A percentile compares a stretch with the other conserved stretches of the same genome.
Conservation (phyloP, 2,329 filamentous ascomycete genomes). For the Colletotrichum aenigma region DNA sequence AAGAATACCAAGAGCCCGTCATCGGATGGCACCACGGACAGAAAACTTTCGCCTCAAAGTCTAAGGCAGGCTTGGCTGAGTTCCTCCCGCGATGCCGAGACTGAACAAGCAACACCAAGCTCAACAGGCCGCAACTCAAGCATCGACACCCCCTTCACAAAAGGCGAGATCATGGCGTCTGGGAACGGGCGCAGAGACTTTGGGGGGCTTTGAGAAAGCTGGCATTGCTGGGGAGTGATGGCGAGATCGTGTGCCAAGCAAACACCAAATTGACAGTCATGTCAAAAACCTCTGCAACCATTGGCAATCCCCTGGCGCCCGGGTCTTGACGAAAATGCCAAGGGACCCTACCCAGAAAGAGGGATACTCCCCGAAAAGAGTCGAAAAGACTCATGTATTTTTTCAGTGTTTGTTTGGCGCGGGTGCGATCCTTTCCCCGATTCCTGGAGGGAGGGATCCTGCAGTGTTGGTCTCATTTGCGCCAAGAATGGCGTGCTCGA, state of each 20-base stretch:
- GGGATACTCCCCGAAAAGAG: background rate
- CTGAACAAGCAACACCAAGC: conserved; percentile 11
- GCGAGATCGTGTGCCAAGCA: background rate
- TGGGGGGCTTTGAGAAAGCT: background rate
- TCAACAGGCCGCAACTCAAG: background rate
- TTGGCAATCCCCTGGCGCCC: background rate
- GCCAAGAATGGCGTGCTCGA: conserved; percentile 21
- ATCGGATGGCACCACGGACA: background rate
- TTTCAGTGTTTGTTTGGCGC: conserved; percentile 5
- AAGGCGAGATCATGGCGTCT: background rate
- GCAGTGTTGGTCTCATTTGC: conserved; percentile 16
- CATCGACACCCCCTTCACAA: background rate
- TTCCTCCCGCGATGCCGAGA: background rate
- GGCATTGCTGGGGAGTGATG: background rate
- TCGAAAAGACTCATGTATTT: background rate
- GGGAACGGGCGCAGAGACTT: background rate
- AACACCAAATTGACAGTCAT: background rate
- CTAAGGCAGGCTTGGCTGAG: background rate
- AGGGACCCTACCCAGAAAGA: background rate
- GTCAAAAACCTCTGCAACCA: background rate
- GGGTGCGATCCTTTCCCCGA: background rate
- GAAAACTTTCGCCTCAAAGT: background rate
- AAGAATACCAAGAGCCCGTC: background rate
- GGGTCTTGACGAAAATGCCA: background rate
- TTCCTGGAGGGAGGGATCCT: background rate